Evolutionary conservation across 208 protist genomes (phyloP), one percentile per base, ranked within the genome.

Genomic region (Paratrypanosoma confusum): DNA sequence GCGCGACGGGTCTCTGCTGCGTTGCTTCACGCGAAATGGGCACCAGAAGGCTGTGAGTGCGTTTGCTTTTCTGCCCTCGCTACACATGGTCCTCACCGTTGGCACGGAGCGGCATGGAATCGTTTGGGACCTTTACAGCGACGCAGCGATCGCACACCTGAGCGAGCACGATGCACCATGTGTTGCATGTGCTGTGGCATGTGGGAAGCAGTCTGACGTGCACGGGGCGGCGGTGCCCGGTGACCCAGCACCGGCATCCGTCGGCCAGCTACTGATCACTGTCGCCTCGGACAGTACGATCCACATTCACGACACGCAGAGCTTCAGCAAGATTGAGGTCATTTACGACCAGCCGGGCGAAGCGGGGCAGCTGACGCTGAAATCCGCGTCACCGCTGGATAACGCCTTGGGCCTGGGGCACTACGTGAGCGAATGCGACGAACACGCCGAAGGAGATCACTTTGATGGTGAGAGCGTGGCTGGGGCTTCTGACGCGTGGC

Each of bases 111-210:
- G 81, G 6, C 48, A 63, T 35, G 81, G 67, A 7, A 49, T 90
- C 27, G 76, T 90, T 5, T 90, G 81, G 81, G 81, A 90, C 32
- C 72, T 80, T 52, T 45, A 57, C 3, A 71, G 81, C 54, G 62
- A 73, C 18, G 38, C 24, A 2, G 67, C 71, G 13, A 66, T 86
- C 40, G 65, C 81, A 7, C 48, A 71, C 2, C 64, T 90, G 13
- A 68, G 77, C 36, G 40, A 69, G 8, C 71, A 81, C 48, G 82
- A 74, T 40, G 65, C 73, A 7, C 76, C 81, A 5, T 75, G 72
- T 31, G 66, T 64, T 17, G 64, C 65, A 40, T 81, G 76, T 27
- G 63, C 62, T 24, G 63, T 83, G 23, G n/a, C n/a, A n/a, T n/a
- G n/a, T n/a, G n/a, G n/a, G n/a, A n/a, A n/a, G n/a, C n/a, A n/a